phyloP scores from a whole-genome alignment of 306 rosid genomes.

The Senna tora region DNA sequence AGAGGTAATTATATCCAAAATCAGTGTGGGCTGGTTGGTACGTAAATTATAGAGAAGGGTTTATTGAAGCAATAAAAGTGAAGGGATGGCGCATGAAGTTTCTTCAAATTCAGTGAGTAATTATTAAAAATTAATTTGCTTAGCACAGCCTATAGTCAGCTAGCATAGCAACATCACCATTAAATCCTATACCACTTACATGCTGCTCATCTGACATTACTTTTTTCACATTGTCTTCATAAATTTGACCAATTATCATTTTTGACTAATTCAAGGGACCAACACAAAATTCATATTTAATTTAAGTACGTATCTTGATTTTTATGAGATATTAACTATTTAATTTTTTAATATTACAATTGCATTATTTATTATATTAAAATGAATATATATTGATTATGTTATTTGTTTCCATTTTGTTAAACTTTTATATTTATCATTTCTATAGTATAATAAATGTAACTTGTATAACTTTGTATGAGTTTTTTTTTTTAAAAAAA shows the following conservation, averaged over 20 bases:
- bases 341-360: too few relatives aligned
- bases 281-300: too few relatives aligned
- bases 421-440: too few relatives aligned
- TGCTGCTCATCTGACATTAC: background rate
- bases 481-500: too few relatives aligned
- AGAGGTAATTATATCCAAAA: background rate
- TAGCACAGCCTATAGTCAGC: background rate
- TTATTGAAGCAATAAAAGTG: background rate
- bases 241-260: background rate
- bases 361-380: too few relatives aligned
- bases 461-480: too few relatives aligned
- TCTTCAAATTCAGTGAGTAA: constrained; percentile 26
- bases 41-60: background rate
- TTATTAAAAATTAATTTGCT: background rate
- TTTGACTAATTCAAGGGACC: background rate
- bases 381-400: too few relatives aligned
- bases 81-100: background rate
- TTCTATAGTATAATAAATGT: too few relatives aligned
- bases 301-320: too few relatives aligned
- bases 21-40: too few relatives aligned
- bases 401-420: too few relatives aligned
- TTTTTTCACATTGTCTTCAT: background rate
- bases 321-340: too few relatives aligned
- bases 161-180: background rate
- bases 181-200: background rate